These are phyloP conservation scores for Saccharomyces hybrid DNA, from an alignment of 1,139 yeast genomes.

Conservation along the genomic window DNA sequence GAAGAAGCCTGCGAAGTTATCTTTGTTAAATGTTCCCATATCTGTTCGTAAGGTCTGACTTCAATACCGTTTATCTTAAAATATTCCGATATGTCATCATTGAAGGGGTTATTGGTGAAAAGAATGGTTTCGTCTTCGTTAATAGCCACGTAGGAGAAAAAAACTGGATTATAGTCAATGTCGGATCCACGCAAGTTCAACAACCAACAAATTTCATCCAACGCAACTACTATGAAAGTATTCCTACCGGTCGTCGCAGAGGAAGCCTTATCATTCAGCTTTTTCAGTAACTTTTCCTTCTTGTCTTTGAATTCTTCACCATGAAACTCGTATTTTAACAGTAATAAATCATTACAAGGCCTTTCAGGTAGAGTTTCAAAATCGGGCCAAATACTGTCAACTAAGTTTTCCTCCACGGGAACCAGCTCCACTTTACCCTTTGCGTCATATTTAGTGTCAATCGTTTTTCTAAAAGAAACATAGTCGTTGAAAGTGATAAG, in stretches of 20 bases:
- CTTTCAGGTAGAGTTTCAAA: slow-evolving; percentile 44
- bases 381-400: slow-evolving; percentile 67
- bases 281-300: slow-evolving; percentile 24
- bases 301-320: slow-evolving; percentile 45
- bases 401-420: slow-evolving; percentile 59
- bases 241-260: slow-evolving; percentile 4
- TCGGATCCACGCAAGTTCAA: slow-evolving; percentile 81
- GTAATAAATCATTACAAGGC: slow-evolving; percentile 38
- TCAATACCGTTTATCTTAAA: slow-evolving; percentile 35
- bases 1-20: slow-evolving; percentile 5
- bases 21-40: slow-evolving; percentile 47
- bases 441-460: slow-evolving; percentile 25
- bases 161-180: slow-evolving; percentile 85
- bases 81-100: slow-evolving; percentile 28
- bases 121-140: slow-evolving; percentile 45
- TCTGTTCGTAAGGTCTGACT: slow-evolving; percentile 45
- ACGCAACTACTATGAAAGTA: slow-evolving; percentile 53
- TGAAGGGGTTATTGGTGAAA: slow-evolving; percentile 45
- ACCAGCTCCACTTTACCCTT: slow-evolving; percentile 45
- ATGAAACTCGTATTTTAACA: slow-evolving; percentile 39
- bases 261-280: slow-evolving; percentile 33
- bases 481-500: slow-evolving; percentile 49
- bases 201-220: slow-evolving; percentile 92
- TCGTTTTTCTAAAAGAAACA: slow-evolving; percentile 32
- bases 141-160: slow-evolving; percentile 68